Evolutionary conservation across 2,329 filamentous ascomycete genomes (phyloP).

Genomic region (Cordyceps pruinosa): DNA sequence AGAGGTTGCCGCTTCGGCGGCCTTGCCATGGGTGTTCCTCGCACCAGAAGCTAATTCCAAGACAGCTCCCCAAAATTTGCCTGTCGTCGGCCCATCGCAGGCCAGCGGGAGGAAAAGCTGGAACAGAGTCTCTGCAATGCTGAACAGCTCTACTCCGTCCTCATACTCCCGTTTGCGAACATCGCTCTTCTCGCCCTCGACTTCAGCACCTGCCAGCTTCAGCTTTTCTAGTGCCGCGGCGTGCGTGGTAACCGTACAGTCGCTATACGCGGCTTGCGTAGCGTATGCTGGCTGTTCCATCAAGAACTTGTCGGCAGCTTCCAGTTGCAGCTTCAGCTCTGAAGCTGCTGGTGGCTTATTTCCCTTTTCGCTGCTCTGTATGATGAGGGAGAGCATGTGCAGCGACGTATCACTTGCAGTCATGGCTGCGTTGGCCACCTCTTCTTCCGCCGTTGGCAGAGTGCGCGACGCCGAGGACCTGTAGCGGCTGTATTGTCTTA

Average conservation of each 20-base stretch:
- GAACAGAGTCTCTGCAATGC: slow-evolving; percentile 33
- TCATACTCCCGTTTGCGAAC: slow-evolving; percentile 23
- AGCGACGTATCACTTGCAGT: background rate
- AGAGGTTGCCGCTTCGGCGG: slow-evolving; percentile 9
- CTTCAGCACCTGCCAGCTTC: slow-evolving; percentile 17
- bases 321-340: slow-evolving; percentile 19
- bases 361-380: slow-evolving; percentile 2
- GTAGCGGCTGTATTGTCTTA: background rate
- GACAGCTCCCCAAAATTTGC: slow-evolving; percentile 40
- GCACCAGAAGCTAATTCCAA: slow-evolving; percentile 18
- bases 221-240: slow-evolving; percentile 20
- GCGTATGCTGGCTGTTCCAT: slow-evolving; percentile 20
- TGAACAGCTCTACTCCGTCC: slow-evolving; percentile 32
- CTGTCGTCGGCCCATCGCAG: slow-evolving; percentile 30
- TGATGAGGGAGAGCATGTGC: slow-evolving; percentile 4
- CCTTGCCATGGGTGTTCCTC: slow-evolving; percentile 17
- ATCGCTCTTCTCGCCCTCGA: slow-evolving; percentile 21
- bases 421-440: background rate
- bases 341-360: slow-evolving; percentile 10
- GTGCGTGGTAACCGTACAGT: slow-evolving; percentile 19
- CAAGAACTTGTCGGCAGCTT: slow-evolving; percentile 23
- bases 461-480: background rate
- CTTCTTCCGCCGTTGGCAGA: background rate
- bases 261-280: slow-evolving; percentile 23
- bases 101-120: slow-evolving; percentile 34